Base-by-base conservation (phyloP, 2,329 filamentous ascomycete species). In the Westerdykella aurantiaca region DNA sequence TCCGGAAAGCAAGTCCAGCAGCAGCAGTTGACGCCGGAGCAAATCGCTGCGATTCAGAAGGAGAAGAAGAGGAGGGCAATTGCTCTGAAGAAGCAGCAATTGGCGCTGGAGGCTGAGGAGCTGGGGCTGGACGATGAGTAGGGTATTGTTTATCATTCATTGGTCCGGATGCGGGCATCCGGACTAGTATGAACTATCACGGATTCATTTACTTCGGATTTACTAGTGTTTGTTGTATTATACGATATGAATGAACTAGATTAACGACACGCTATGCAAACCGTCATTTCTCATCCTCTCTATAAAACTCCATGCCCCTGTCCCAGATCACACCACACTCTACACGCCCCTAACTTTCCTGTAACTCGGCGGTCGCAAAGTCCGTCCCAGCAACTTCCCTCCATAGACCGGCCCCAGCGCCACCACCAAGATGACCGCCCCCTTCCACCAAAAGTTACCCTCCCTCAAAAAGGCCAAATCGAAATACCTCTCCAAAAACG, bases 331-430 rank as follows among this genome's bases (percentile, higher is more conserved):
- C 17, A 35, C 17, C 10, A 3, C 13, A 35, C 5, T 38, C 43
- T 52, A 85, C 47, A 82, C 79, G 37, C 78, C 83, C 69, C 85
- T 84, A 38, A 98, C 90, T 73, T 98, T 98, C 60, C 93, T 79
- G 72, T 96, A 97, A 61, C 86, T 95, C 16, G 90, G 90, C 49
- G 93, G 93, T 70, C 86, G 90, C 75, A 95, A 83, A 48, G 82
- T 88, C 61, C 88, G 78, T 58, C 86, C 78, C 52, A 96, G 85
- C 48, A 94, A 68, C 73, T 97, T 97, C 16, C 80, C 88, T 41
- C 81, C 84, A 71, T 91, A 96, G 2, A 91, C 87, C 14, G 93
- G 93, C 38, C 95, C 78, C 44, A 97, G 69, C 34, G 86, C 87
- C 37, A 95, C 82, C 6, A 86, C 83, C 34, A 78, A 79, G 42